These are phyloP conservation scores for Neurospora sp. DNA, from an alignment of 495 filamentous ascomycete species.

Conservation along the genomic window DNA sequence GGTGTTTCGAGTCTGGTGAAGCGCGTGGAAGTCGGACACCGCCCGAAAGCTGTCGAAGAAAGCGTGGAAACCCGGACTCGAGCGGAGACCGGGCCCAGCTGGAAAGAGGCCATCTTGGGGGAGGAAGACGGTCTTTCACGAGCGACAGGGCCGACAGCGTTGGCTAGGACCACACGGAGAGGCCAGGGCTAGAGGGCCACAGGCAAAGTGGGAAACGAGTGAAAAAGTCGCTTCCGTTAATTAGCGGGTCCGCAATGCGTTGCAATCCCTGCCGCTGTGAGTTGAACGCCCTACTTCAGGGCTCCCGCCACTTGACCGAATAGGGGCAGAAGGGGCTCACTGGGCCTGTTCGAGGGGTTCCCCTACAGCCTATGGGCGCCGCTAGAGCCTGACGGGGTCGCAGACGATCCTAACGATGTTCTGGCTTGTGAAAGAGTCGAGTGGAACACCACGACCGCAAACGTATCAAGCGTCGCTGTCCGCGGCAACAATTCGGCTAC, in stretches of 20 bases:
- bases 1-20: slow-evolving; percentile 3
- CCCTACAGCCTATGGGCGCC: background rate
- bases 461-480: background rate
- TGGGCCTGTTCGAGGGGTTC: background rate
- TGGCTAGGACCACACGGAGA: background rate
- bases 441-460: background rate
- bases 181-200: background rate
- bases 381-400: background rate
- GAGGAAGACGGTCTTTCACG: background rate
- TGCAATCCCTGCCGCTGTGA: background rate
- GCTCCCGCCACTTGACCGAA: background rate
- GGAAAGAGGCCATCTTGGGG: slow-evolving; percentile 15
- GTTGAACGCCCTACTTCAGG: background rate
- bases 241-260: background rate
- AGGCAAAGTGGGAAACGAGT: slow-evolving; percentile 1
- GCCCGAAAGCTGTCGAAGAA: slow-evolving; percentile 7
- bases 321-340: background rate
- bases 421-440: background rate
- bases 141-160: background rate
- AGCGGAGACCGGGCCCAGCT: slow-evolving; percentile 13
- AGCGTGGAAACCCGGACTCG: slow-evolving; percentile 14
- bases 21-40: slow-evolving; percentile 7
- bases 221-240: background rate
- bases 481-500: background rate
- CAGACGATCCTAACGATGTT: background rate